Percentiles rank a stretch among this genome's conserved stretches.
Evolutionary conservation across 192 early-diverging fungal species (phyloP).

Genomic region (Backusella circina): DNA sequence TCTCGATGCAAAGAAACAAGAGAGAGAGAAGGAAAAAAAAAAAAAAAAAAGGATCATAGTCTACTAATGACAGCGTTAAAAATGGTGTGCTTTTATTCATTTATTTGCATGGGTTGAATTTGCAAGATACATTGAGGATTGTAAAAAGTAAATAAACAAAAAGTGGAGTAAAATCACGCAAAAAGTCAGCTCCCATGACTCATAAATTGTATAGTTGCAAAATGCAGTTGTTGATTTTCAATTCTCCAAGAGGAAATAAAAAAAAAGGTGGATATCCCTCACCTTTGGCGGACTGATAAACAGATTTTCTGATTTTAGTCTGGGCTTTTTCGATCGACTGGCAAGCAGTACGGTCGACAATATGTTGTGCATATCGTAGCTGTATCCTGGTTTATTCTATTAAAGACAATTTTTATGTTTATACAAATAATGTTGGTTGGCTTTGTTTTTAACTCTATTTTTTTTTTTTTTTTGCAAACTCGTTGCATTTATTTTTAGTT

Average conservation of each 20-base stretch:
- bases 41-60: not conserved
- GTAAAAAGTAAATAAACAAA: not conserved
- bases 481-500: not conserved
- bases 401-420: not conserved
- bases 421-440: not conserved
- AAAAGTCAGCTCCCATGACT: not conserved
- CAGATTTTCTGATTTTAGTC: not conserved
- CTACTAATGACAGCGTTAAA: not conserved
- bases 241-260: not conserved
- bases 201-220: not conserved
- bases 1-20: not conserved
- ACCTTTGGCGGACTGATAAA: not conserved
- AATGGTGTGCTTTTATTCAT: not conserved
- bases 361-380: not conserved
- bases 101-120: not conserved
- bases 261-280: not conserved
- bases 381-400: not conserved
- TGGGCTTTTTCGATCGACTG: not conserved
- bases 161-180: constrained; percentile 9
- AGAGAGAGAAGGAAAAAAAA: not conserved
- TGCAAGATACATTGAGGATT: not conserved
- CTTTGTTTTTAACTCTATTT: not conserved
- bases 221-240: not conserved
- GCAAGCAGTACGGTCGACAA: not conserved
- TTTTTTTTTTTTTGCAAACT: not conserved